Base-by-base conservation (phyloP, 176 grass and related monocot genomes). In the Musa itinerans region DNA sequence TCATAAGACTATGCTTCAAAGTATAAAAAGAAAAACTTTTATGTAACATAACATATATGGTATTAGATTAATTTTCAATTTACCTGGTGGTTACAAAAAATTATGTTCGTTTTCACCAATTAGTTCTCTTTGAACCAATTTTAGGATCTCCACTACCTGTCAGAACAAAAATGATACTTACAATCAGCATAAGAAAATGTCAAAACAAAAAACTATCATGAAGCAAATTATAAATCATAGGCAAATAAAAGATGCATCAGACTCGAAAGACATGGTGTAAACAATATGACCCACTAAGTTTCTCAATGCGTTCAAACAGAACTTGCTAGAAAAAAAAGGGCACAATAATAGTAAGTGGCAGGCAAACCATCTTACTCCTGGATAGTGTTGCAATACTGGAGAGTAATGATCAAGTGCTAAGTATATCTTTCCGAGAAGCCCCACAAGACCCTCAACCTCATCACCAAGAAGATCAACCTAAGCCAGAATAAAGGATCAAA, bases 391-490 rank as follows among this genome's bases (percentile, higher is more conserved):
- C 68, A 96, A 80, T 76, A 96, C 89, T 53, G 87, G 93, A 20
- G 87, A 92, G 81, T 96, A 96, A 84, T 96, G 93, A 21, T 96
- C 87, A 55, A 96, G 89, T 77, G 93, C 87, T 79, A 88, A 75
- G 21, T 96, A 96, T 29, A 96, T 86, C 78, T 92, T 92, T 67
- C 87, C 89, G 48, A 92, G 79, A 76, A 92, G 78, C 70, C 63
- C 77, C 29, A 90, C 34, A 78, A 96, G 83, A 20, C 83, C 78
- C 26, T 96, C 93, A 54, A 96, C 89, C 74, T 96, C 93, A 81
- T 96, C 93, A 0, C 89, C 93, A 76, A 96, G 88, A 67, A 92
- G 50, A 76, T 96, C 93, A 79, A 96, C 93, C 89, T 96, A 70
- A 80, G 64, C 56, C 22, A 72, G 65, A 75, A 82, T 12, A 80